Conservation (phyloP, 1,139 yeast species). For the Yamadazyma atmosphaerica region DNA sequence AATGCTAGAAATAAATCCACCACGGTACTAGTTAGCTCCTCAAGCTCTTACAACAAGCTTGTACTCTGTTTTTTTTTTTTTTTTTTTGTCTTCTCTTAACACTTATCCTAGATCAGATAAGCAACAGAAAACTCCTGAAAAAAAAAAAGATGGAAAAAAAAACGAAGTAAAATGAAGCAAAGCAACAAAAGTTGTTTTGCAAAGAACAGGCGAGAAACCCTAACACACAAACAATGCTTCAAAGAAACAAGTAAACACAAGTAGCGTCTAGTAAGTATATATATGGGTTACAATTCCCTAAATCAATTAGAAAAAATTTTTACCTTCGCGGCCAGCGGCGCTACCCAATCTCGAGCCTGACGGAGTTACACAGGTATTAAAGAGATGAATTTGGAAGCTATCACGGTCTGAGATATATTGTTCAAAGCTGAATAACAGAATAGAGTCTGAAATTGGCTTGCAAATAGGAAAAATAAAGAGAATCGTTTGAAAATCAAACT, state of each 20-base stretch:
- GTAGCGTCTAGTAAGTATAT: neutral
- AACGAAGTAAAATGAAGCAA: neutral
- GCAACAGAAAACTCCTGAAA: neutral
- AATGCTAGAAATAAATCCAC: neutral
- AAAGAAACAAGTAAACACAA: neutral
- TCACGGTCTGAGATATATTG: too few species aligned
- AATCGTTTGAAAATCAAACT: too few species aligned
- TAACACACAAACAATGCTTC: neutral
- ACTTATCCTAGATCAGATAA: neutral
- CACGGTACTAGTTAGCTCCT: neutral
- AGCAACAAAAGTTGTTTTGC: neutral
- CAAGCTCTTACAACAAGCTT: neutral
- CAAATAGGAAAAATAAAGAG: too few species aligned
- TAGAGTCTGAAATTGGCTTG: too few species aligned
- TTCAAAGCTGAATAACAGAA: too few species aligned
- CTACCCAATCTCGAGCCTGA: too few species aligned
- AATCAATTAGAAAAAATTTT: neutral
- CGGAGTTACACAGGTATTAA: too few species aligned
- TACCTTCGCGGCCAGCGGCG: neutral
- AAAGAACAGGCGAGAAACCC: neutral
- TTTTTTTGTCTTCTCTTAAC: neutral
- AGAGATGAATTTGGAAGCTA: too few species aligned
- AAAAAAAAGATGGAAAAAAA: neutral
- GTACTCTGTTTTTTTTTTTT: neutral
- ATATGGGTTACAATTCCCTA: neutral